Evolutionary conservation across 345 rosid genomes (phyloP), one percentile per base, ranked within the genome.

Genomic region (Angophora floribunda): DNA sequence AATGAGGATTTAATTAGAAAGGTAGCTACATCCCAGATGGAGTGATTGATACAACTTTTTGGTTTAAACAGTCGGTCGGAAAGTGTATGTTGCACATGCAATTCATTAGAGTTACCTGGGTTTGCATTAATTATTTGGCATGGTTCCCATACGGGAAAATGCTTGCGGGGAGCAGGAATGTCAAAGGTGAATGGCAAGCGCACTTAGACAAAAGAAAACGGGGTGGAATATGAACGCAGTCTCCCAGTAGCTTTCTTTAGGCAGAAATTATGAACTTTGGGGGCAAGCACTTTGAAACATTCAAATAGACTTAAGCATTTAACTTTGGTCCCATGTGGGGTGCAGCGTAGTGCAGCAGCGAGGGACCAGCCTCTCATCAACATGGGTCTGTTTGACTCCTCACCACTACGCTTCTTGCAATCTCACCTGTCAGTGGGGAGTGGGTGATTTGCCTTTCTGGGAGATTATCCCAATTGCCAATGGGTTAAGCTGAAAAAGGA

Each of bases 1-100:
- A 98, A 98, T 91, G 99, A 98, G 92, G 98, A 96, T 85, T 92
- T 98, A 90, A 95, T 98, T 85, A 93, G 97, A 92, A 96, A 93
- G 98, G 99, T 97, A 87, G 84, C 92, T 87, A 14, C 17, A 51
- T 53, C 80, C 24, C 67, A 36, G 22, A 61, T 32, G 15, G 15
- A 47, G 47, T 28, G 2, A 44, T 36, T 26, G 19, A n/a, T 85
- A 32, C 59, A 12, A 8, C 47, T 17, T 52, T 28, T 30, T 53
- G 28, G 63, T 1, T 13, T 44, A 47, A 30, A 32, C 47, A 44
- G 10, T 85, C 59, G 15, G 61, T 51, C 26, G 2, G 50, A 30
- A n/a, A 44, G 63, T 85, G 3, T 52, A 26, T 65, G 52, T 85
- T 52, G 87, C 65, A 36, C 47, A 70, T 6, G 4, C 47, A 36